A percentile compares a stretch with the other conserved stretches of the same genome.
Conservation (phyloP, 768 basidiomycete species). For the Trametes sanguinea region DNA sequence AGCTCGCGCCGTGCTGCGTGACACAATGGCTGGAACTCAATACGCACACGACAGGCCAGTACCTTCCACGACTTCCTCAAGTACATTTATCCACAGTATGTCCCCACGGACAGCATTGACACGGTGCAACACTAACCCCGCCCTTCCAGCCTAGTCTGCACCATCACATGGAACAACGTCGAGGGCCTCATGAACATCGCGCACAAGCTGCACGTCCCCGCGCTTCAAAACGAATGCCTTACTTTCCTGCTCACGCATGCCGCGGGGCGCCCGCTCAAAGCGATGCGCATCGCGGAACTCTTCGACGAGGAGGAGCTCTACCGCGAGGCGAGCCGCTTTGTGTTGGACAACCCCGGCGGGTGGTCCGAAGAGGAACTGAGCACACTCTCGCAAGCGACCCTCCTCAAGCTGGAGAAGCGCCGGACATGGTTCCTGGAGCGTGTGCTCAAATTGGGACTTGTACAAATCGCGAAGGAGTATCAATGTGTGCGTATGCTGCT, state of each 20-base stretch:
- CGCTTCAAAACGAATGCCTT: conserved; percentile 80
- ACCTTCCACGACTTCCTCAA: conserved; percentile 94
- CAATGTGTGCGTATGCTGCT: conserved; percentile 69
- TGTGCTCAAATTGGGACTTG: conserved; percentile 86
- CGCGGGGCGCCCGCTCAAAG: conserved; percentile 90
- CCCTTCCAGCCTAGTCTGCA: conserved; percentile 72
- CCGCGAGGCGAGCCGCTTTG: conserved; percentile 87
- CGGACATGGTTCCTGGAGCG: conserved; percentile 96
- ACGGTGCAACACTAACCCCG: conserved; percentile 1
- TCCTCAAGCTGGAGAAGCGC: conserved; percentile 87
- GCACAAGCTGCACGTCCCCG: conserved; percentile 82
- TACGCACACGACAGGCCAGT: conserved; percentile 49
- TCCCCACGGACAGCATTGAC: background rate
- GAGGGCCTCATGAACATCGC: conserved; percentile 90
- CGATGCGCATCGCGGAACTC: conserved; percentile 88
- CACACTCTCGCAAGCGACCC: conserved; percentile 79
- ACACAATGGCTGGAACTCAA: background rate
- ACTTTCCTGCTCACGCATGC: conserved; percentile 90
- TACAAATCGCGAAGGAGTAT: conserved; percentile 89
- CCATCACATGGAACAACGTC: conserved; percentile 94
- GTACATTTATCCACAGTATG: conserved; percentile 89
- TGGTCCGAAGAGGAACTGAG: conserved; percentile 80
- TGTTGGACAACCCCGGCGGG: conserved; percentile 88
- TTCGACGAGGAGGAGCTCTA: conserved; percentile 91
- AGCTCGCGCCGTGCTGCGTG: background rate